phyloP scores from a whole-genome alignment of 305 asterid species.

The Striga hermonthica region DNA sequence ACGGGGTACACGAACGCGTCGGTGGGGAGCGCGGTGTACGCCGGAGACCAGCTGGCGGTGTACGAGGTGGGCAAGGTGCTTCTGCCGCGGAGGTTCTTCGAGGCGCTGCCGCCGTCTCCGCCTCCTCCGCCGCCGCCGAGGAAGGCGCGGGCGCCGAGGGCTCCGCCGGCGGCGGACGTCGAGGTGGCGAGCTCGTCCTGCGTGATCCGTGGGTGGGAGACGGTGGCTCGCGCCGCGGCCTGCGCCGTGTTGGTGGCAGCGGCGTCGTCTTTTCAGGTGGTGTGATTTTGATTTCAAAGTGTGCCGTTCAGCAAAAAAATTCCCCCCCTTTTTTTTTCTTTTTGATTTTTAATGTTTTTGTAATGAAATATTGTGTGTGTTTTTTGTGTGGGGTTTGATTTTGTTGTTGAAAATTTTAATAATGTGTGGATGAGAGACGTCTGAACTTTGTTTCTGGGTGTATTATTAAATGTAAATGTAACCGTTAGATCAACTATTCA shows the following conservation, averaged over 20 bases:
- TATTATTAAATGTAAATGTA: too few species aligned
- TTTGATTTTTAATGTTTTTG: too few species aligned
- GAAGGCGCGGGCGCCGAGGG: slow-evolving; percentile 6
- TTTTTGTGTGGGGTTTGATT: too few species aligned
- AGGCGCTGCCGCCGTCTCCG: slow-evolving; percentile 36
- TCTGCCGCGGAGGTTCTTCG: slow-evolving; percentile 38
- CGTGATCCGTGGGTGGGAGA: neutral
- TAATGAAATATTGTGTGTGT: too few species aligned
- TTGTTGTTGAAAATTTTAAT: too few species aligned
- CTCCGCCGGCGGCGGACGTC: neutral
- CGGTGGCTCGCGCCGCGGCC: slow-evolving; percentile 8
- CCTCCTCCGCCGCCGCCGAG: slow-evolving; percentile 17
- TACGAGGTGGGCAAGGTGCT: slow-evolving; percentile 41
- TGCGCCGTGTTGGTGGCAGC: slow-evolving; percentile 21
- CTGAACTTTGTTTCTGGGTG: too few species aligned
- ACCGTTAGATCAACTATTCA: too few species aligned
- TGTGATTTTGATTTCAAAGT: neutral
- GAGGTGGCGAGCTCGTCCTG: slow-evolving; percentile 28
- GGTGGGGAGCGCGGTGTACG: slow-evolving; percentile 32
- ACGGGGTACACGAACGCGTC: slow-evolving; percentile 42
- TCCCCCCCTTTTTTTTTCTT: too few species aligned
- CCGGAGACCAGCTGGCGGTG: slow-evolving; percentile 37
- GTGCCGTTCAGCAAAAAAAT: too few species aligned
- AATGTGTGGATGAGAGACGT: too few species aligned
- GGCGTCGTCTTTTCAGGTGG: neutral